Conservation (phyloP, 331 rosid genomes). For the Arachis monticola region DNA sequence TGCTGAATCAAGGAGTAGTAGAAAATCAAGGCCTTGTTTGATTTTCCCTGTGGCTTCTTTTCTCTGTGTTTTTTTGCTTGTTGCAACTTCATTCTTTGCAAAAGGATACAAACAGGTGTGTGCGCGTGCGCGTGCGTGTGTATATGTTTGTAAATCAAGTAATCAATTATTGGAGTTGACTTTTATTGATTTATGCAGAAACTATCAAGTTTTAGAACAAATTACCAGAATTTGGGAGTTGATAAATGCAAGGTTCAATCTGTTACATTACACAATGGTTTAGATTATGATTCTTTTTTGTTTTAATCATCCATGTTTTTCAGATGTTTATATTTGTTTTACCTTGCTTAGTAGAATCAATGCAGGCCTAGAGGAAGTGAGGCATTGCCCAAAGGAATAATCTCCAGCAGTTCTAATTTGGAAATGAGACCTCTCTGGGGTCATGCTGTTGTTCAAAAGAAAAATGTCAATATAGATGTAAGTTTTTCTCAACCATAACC, state of each 20-base stretch:
- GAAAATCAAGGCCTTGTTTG: constrained; percentile 49
- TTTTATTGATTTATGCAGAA: constrained; percentile 42
- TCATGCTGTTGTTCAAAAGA: not conserved
- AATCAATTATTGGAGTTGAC: not conserved
- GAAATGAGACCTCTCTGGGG: constrained; percentile 67
- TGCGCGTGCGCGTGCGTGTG: too few relatives aligned
- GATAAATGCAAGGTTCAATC: constrained; percentile 56
- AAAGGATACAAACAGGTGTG: constrained; percentile 59
- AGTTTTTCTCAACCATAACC: constrained; percentile 28
- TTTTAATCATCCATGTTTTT: not conserved
- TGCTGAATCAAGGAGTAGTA: constrained; percentile 45
- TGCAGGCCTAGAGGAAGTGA: constrained; percentile 61
- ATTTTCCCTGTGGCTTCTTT: constrained; percentile 55
- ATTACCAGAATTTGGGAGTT: constrained; percentile 26
- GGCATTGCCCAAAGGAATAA: constrained; percentile 66
- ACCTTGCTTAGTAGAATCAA: constrained; percentile 53
- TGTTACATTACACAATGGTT: not conserved
- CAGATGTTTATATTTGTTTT: constrained; percentile 26
- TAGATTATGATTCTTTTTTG: not conserved
- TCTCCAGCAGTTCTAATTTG: constrained; percentile 57
- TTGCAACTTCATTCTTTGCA: constrained; percentile 46
- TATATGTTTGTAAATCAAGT: not conserved
- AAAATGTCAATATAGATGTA: not conserved
- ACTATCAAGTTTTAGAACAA: constrained; percentile 44
- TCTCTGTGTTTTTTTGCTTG: constrained; percentile 48